phyloP scores from a whole-genome alignment of 2,329 filamentous ascomycete species.

The Neonectria punicea region DNA sequence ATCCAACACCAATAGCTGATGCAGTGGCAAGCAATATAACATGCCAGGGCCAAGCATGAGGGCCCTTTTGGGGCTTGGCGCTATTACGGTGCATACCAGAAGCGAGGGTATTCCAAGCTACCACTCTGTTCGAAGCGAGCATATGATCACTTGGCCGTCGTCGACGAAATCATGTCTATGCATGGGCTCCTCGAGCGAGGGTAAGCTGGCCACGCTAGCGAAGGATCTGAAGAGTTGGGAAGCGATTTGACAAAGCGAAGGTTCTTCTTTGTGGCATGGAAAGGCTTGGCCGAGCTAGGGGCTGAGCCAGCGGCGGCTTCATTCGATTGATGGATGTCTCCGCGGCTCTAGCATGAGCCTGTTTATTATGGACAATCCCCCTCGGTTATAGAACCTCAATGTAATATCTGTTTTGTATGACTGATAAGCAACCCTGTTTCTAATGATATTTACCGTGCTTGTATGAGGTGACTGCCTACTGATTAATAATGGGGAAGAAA shows the following conservation, averaged over 20 bases:
- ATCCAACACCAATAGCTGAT: conserved; percentile 40
- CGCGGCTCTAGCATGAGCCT: conserved; percentile 29
- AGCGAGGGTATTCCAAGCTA: conserved; percentile 29
- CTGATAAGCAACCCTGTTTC: neutral
- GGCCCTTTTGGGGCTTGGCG: conserved; percentile 19
- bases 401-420: conserved; percentile 42
- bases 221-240: conserved; percentile 23
- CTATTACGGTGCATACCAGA: conserved; percentile 21
- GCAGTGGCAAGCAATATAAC: conserved; percentile 2
- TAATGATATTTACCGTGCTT: neutral
- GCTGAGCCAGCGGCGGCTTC: conserved; percentile 1
- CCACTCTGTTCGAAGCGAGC: conserved; percentile 31
- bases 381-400: conserved; percentile 38
- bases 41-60: conserved; percentile 14
- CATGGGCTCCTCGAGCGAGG: conserved; percentile 22
- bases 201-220: conserved; percentile 26
- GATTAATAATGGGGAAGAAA: conserved; percentile 10
- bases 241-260: conserved; percentile 27
- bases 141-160: conserved; percentile 29
- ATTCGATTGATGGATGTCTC: conserved; percentile 18
- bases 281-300: conserved; percentile 6
- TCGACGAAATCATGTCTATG: conserved; percentile 26
- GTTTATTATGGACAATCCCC: conserved; percentile 35
- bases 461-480: neutral
- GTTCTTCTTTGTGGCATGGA: conserved; percentile 9